phyloP scores from a whole-genome alignment of 441 rosid species.

The Populus hybrid region DNA sequence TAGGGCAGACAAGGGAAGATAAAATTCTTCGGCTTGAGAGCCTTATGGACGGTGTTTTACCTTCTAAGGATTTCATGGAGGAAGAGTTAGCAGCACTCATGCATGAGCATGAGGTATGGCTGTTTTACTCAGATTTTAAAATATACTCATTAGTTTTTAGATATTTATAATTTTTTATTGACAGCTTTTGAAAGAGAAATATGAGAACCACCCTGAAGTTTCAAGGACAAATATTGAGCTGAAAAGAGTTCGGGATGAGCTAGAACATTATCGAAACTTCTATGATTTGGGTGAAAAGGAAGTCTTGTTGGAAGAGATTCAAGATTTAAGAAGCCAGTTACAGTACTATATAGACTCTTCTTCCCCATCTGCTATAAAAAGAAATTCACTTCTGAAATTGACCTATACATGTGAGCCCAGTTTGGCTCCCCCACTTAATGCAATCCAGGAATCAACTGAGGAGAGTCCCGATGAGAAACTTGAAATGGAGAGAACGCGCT shows the following conservation, averaged over 20 bases:
- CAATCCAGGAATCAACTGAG: conserved; percentile 59
- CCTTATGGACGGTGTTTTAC: conserved; percentile 95
- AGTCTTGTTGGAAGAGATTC: conserved; percentile 91
- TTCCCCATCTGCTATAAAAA: conserved; percentile 44
- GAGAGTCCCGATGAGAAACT: conserved; percentile 56
- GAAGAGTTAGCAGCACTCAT: conserved; percentile 75
- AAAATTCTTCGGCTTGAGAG: conserved; percentile 91
- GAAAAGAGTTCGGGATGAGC: conserved; percentile 79
- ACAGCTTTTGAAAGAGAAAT: conserved; percentile 91
- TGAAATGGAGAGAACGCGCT: conserved; percentile 58
- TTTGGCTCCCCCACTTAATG: conserved; percentile 37
- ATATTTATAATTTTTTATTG: conserved; percentile 16
- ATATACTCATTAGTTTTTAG: conserved; percentile 8
- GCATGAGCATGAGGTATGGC: conserved; percentile 78
- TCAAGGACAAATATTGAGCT: conserved; percentile 67
- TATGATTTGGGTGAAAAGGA: conserved; percentile 87
- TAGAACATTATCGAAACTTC: conserved; percentile 75
- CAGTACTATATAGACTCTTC: conserved; percentile 75
- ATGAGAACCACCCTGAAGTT: conserved; percentile 91
- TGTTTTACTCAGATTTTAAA: conserved; percentile 19
- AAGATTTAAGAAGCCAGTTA: conserved; percentile 83
- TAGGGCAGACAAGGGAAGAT: conserved; percentile 90
- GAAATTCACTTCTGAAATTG: conserved; percentile 53
- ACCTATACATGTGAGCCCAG: conserved; percentile 58
- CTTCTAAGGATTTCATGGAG: conserved; percentile 82